Base-by-base conservation (phyloP, 1,284 basidiomycete genomes). In the Hemileia vastatrix region DNA sequence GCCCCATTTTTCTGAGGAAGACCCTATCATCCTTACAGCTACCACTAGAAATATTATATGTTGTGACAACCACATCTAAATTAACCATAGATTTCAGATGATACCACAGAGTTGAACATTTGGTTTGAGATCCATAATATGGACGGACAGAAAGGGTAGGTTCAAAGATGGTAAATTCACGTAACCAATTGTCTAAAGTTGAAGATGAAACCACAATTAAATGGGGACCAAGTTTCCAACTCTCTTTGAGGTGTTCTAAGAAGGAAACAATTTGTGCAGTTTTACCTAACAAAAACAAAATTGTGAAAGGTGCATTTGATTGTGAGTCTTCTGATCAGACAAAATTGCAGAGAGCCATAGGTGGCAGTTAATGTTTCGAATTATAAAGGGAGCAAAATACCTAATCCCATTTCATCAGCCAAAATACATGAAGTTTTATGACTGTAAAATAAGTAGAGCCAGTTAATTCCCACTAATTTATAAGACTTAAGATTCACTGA, bases 221-320 rank as follows among this genome's bases (percentile, higher is more conserved):
- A 78, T 97, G 92, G 18, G 93, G 92, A 0, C 94, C 91, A 54
- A 79, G 80, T 52, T 81, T 82, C 11, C 86, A 86, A 57, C 79
- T 81, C 70, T 90, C 85, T 74, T 90, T 91, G 63, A 97, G 80
- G 68, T 88, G 83, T 1, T 92, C 88, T 61, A 98, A 83, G 79
- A 99, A 95, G 57, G 91, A 87, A 72, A 99, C 97, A 58, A 99
- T 94, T 78, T 99, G 94, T 23, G 92, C 88, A 1, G 94, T 99
- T 80, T 99, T 99, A 31, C 95, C 95, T 63, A 98, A 71, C 92
- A 90, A 90, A 69, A 32, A 54, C 23, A 31, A 47, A 40, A n/a
- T 57, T 6, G 11, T 65, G 64, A 59, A 6, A 53, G 21, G 63
- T n/a, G n/a, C n/a, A n/a, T n/a, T n/a, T n/a, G n/a, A n/a, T n/a